Evolutionary conservation across 1,284 basidiomycete genomes (phyloP).

Genomic region (Cutaneotrichosporon cyanovorans): DNA sequence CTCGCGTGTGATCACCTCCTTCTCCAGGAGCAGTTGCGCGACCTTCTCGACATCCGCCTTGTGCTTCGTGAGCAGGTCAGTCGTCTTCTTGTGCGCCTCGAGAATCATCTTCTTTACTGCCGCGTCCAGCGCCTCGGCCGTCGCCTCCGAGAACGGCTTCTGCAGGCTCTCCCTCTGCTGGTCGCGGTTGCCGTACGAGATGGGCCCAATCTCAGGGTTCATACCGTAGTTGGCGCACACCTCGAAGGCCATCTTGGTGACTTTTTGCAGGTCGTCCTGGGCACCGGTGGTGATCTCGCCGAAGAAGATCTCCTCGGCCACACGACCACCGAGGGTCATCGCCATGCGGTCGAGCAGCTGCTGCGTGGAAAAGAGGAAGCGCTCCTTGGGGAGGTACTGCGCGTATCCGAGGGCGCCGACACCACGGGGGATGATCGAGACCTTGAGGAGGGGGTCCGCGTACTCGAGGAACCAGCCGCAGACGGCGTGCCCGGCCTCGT

Average conservation of each 20-base stretch:
- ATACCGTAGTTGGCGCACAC: constrained; percentile 89
- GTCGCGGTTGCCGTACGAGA: constrained; percentile 83
- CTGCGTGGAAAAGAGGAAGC: constrained; percentile 89
- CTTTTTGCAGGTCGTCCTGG: constrained; percentile 95
- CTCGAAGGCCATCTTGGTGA: constrained; percentile 96
- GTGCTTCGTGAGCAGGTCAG: constrained; percentile 71
- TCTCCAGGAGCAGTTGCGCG: constrained; percentile 77
- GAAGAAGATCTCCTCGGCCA: constrained; percentile 98
- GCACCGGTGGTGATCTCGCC: constrained; percentile 94
- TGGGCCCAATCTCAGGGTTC: constrained; percentile 88
- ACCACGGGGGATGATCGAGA: constrained; percentile 96
- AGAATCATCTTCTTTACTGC: constrained; percentile 92
- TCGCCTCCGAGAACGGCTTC: constrained; percentile 97
- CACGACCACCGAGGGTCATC: constrained; percentile 98
- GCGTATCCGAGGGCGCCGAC: constrained; percentile 95
- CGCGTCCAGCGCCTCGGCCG: constrained; percentile 82
- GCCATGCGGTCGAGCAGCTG: constrained; percentile 94
- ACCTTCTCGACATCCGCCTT: constrained; percentile 89
- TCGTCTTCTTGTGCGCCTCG: constrained; percentile 78
- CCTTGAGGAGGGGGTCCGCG: constrained; percentile 93
- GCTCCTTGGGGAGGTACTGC: constrained; percentile 90
- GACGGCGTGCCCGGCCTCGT: constrained; percentile 97
- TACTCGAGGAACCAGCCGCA: constrained; percentile 98
- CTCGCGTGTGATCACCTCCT: constrained; percentile 83
- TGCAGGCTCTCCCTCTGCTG: constrained; percentile 81